These are phyloP conservation scores for Paecilomyces sp. DNA, from an alignment of 2,329 filamentous ascomycete species.

Conservation along the genomic window DNA sequence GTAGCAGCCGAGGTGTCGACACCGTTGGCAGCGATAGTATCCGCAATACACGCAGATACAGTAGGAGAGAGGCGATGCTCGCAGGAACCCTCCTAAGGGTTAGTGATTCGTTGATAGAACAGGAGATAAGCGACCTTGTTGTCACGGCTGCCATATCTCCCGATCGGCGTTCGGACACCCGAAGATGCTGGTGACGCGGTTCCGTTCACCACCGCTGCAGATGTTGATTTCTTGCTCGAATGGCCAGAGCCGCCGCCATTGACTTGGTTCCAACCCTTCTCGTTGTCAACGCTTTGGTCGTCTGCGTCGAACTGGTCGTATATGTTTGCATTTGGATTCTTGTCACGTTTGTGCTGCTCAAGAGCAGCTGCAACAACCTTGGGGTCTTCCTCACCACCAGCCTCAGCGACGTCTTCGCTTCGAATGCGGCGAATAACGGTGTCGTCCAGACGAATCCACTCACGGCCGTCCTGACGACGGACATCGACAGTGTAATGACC, in stretches of 20 bases:
- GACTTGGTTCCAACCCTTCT: conserved; percentile 74
- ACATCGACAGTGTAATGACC: conserved; percentile 99
- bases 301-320: conserved; percentile 63
- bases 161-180: conserved; percentile 51
- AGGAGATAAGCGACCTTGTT: conserved; percentile 96
- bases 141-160: conserved; percentile 63
- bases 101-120: conserved; percentile 73
- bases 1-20: conserved; percentile 52
- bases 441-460: conserved; percentile 95
- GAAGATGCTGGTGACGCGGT: conserved; percentile 48
- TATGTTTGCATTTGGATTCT: conserved; percentile 55
- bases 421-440: conserved; percentile 80
- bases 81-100: not conserved
- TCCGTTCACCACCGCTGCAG: conserved; percentile 53
- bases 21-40: conserved; percentile 32
- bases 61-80: not conserved
- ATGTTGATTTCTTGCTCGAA: conserved; percentile 63
- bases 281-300: conserved; percentile 56
- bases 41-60: not conserved
- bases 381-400: conserved; percentile 71
- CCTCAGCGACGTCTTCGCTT: conserved; percentile 82
- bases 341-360: conserved; percentile 57
- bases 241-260: conserved; percentile 49
- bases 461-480: conserved; percentile 82
- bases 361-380: conserved; percentile 59